Evolutionary conservation across 768 basidiomycete genomes (phyloP), one percentile per base, ranked within the genome.

Genomic region (Leucocoprinus sp.): DNA sequence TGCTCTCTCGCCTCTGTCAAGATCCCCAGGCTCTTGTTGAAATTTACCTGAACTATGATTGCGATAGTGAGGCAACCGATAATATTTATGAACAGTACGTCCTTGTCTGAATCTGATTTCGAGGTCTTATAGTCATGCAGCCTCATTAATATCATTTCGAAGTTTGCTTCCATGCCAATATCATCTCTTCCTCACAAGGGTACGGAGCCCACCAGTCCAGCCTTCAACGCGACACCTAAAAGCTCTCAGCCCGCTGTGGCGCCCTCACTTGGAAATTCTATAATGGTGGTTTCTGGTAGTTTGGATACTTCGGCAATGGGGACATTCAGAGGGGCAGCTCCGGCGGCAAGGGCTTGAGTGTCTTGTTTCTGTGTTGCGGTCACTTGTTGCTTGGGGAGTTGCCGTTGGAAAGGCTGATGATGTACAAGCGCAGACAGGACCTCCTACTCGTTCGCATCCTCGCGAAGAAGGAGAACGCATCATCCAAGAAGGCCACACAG

Each of bases 41-140:
- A 62, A 81, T 98, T 47, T 99, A 98, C 66, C 82, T 99, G 60
- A 99, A 99, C 62, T 99, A 99, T 59, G 96, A 99, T 59, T 99
- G 96, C 60, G 96, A 99, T 58, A 79, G 91, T 49, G 84, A 91
- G 49, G 91, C 95, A 3, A 76, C 77, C 8, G 95, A 96, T 57
- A 98, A 99, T 65, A 93, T 98, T 48, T 99, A 98, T 63, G 96
- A 99, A 57, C 88, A 89, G 81, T 90, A 57, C 57, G 83, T 65
- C 7, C 44, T n/a, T 12, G 5, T 26, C n/a, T 21, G 36, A 27
- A 37, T 28, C n/a, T 31, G 5, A 34, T 27, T n/a, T n/a, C n/a
- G n/a, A n/a, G n/a, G n/a, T n/a, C n/a, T n/a, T n/a, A n/a, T n/a
- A n/a, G n/a, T 34, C n/a, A 33, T 42, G 26, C 50, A 90, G 86